Evolutionary conservation across 176 grass and related monocot species (phyloP), one percentile per base, ranked within the genome.

Genomic region (Lolium rigidum): DNA sequence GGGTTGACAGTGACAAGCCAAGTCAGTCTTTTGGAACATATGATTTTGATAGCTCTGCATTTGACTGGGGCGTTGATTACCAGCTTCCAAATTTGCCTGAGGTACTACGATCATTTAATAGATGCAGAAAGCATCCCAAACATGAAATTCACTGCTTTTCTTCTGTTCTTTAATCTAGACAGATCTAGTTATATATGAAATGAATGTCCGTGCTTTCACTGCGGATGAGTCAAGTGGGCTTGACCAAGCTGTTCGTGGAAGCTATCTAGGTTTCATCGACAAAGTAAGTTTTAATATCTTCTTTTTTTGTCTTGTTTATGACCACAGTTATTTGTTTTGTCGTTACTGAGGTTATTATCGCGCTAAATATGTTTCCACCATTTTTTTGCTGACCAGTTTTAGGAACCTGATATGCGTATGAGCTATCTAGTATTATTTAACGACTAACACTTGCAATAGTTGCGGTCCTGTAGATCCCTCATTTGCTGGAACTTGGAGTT

Each of bases 151-250:
- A 89, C 67, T 82, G 24, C 5, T 24, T 67, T 52, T 80, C 48
- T 76, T 81, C 71, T n/a, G 46, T 74, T 86, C 9, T 81, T 76
- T 88, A 86, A 86, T 99, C 31, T 90, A 99, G 94, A 83, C 92
- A 86, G 97, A 99, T 89, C 94, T 99, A 69, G 94, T 99, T 54
- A 94, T 99, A 90, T 99, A 99, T 88, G 97, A 99, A 90, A 99
- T 99, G 97, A 99, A 94, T 79, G 92, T 94, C 66, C 92, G 92
- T 26, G 86, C 88, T 80, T 99, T 94, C 87, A 99, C 97, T n/a
- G 88, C 77, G 80, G 94, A 99, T 22, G 85, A 93, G 17, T 94
- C 92, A 35, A 99, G 97, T 68, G 81, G 67, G 22, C 75, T 99
- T 86, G 84, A 88, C 83, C 54, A 76, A 79, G 80, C 77, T 74